These are phyloP conservation scores for Solanum hybrid DNA, from an alignment of 305 asterid species.

Conservation along the genomic window DNA sequence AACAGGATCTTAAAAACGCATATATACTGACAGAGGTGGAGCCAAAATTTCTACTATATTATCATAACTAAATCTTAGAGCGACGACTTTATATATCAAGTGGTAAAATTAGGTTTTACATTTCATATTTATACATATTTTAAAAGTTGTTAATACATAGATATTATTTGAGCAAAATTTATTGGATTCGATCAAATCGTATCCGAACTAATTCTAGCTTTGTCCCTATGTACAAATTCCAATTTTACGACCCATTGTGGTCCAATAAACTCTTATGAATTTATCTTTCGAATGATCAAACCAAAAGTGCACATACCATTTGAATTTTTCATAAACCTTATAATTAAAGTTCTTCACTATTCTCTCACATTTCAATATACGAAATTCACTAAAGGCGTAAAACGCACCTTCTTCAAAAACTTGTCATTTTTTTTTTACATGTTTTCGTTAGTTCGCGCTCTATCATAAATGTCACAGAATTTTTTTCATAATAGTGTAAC, in stretches of 20 bases:
- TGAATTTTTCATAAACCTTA: too few relatives aligned
- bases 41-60: background rate
- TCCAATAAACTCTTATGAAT: too few relatives aligned
- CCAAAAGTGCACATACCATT: too few relatives aligned
- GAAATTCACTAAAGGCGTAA: too few relatives aligned
- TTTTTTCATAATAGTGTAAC: background rate
- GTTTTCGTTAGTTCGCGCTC: fast-evolving
- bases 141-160: background rate
- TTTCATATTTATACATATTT: background rate
- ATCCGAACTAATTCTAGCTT: background rate
- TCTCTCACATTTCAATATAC: background rate
- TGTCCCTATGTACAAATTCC: background rate
- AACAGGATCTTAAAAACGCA: background rate
- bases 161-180: background rate
- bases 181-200: background rate
- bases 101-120: background rate
- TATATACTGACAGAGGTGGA: background rate
- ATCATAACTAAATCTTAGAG: background rate
- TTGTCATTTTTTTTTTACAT: background rate
- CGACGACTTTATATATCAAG: background rate
- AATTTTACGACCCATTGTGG: background rate
- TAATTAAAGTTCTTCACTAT: too few relatives aligned
- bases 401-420: background rate
- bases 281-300: too few relatives aligned
- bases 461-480: background rate